A percentile compares a stretch with the other conserved stretches of the same genome.
Conservation (phyloP, 2,329 filamentous ascomycete species). For the Aspergillus latus region DNA sequence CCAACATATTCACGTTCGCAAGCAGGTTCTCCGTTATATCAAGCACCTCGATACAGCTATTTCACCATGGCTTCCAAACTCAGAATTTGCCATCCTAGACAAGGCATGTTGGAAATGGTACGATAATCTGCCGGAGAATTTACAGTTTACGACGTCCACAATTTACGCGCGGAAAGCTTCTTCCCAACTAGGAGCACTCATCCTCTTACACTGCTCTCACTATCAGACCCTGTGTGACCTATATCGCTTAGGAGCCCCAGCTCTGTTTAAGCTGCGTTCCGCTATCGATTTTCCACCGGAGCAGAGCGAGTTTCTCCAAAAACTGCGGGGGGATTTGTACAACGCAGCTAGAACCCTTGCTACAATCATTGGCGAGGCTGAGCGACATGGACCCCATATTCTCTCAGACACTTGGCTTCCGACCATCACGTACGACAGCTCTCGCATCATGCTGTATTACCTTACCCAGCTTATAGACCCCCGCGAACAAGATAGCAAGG, state of each 20-base stretch:
- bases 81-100: constrained; percentile 10
- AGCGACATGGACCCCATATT: constrained; percentile 4
- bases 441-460: constrained; percentile 13
- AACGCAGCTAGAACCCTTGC: constrained; percentile 4
- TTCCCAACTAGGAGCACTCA: constrained; percentile 7
- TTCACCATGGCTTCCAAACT: constrained; percentile 11
- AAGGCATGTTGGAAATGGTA: constrained; percentile 11
- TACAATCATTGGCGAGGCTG: constrained; percentile 5
- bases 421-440: constrained; percentile 12
- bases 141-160: constrained; percentile 1
- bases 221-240: constrained; percentile 12
- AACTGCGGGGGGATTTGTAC: constrained; percentile 6
- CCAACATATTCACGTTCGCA: constrained; percentile 10
- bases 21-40: constrained; percentile 13
- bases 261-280: constrained; percentile 10
- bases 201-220: constrained; percentile 10
- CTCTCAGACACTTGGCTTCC: constrained; percentile 13
- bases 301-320: constrained; percentile 6
- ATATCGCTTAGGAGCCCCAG: constrained; percentile 9
- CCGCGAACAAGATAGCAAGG: constrained; percentile 8
- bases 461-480: constrained; percentile 13
- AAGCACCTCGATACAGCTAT: constrained; percentile 12
- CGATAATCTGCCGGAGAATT: constrained; percentile 2
- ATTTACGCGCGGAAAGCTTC: constrained; percentile 13
- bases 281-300: constrained; percentile 10